Conservation (phyloP, 2,329 filamentous ascomycete species). For the Furcasterigmium furcatum region DNA sequence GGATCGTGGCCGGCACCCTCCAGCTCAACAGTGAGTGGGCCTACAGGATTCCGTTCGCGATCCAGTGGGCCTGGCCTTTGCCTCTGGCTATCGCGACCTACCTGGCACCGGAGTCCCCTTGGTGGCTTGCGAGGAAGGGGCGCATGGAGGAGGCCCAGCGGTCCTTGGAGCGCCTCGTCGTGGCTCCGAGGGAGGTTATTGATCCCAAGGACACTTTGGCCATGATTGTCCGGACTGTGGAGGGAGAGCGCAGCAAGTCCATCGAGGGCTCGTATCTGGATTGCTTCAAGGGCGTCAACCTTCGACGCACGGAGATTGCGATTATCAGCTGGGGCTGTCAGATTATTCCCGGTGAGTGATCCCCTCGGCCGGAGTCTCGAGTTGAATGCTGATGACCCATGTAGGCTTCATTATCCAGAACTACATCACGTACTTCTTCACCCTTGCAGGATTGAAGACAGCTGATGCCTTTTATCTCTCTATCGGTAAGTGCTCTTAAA, state of each 20-base stretch:
- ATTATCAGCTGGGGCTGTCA: slow-evolving; percentile 37
- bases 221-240: slow-evolving; percentile 40
- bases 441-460: background rate
- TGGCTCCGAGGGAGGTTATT: slow-evolving; percentile 22
- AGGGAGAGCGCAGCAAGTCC: slow-evolving; percentile 37
- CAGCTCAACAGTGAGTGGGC: slow-evolving; percentile 26
- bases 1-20: slow-evolving; percentile 31
- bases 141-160: slow-evolving; percentile 24
- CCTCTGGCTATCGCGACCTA: slow-evolving; percentile 23
- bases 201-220: slow-evolving; percentile 32
- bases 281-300: slow-evolving; percentile 44
- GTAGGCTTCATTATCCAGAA: background rate
- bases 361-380: background rate
- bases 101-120: slow-evolving; percentile 34
- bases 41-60: slow-evolving; percentile 34
- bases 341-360: slow-evolving; percentile 24
- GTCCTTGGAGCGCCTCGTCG: slow-evolving; percentile 22
- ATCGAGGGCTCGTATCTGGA: slow-evolving; percentile 37
- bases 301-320: slow-evolving; percentile 41
- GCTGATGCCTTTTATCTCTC: slow-evolving; percentile 1
- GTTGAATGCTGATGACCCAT: background rate
- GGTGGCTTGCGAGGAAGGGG: slow-evolving; percentile 33
- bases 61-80: slow-evolving; percentile 33
- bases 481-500: background rate
- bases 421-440: slow-evolving; percentile 1